Percentiles rank a stretch among this genome's conserved stretches.
Evolutionary conservation across 1,139 yeast species (phyloP).

Genomic region (Candida anutae): DNA sequence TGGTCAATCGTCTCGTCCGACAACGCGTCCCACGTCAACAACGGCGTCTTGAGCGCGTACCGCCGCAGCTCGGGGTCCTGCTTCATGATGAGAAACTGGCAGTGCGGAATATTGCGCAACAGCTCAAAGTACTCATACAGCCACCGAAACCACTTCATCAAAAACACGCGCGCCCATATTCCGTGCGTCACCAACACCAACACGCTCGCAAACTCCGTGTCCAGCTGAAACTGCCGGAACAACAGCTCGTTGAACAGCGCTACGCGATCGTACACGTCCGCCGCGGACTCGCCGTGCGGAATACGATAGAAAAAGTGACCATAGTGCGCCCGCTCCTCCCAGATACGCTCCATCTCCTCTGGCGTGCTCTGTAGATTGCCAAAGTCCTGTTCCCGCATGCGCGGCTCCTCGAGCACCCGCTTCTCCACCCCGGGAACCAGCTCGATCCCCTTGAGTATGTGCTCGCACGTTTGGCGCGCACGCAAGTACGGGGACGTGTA

Average conservation of each 20-base stretch:
- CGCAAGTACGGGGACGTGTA: constrained; percentile 80
- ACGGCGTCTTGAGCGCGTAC: constrained; percentile 44
- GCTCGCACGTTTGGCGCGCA: constrained; percentile 74
- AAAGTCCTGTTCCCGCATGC: constrained; percentile 90
- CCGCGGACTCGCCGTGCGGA: constrained; percentile 92
- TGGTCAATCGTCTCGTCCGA: constrained; percentile 35
- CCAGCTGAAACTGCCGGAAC: constrained; percentile 67
- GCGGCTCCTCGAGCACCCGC: constrained; percentile 70
- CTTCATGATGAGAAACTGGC: constrained; percentile 76
- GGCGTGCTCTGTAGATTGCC: constrained; percentile 83
- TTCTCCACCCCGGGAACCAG: constrained; percentile 42
- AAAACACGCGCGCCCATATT: constrained; percentile 84
- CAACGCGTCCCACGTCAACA: constrained; percentile 56
- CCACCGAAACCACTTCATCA: constrained; percentile 94
- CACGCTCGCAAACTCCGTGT: constrained; percentile 54
- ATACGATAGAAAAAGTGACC: constrained; percentile 90
- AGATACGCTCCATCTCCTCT: constrained; percentile 68
- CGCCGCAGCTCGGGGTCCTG: constrained; percentile 30
- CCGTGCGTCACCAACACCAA: constrained; percentile 87
- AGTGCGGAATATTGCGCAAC: constrained; percentile 75
- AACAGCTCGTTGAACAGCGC: constrained; percentile 84
- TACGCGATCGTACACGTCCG: constrained; percentile 87
- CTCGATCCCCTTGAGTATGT: constrained; percentile 54
- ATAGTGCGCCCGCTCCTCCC: constrained; percentile 79
- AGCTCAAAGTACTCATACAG: constrained; percentile 81